Evolutionary conservation across 768 basidiomycete genomes (phyloP).

Genomic region (Psilocybe subaeruginosa): DNA sequence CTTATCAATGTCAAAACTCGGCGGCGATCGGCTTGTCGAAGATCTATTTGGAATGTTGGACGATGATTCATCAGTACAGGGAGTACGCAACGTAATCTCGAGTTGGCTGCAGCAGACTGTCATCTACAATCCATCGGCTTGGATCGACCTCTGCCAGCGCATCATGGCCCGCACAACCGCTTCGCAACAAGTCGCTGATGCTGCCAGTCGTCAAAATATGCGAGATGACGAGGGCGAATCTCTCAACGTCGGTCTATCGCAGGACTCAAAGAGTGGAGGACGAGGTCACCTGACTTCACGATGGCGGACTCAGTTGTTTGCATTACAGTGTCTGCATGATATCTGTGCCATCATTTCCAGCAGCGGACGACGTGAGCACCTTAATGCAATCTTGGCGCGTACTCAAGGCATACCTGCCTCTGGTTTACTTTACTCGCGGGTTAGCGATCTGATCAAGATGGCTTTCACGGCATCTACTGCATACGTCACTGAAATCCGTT

Average conservation of each 20-base stretch:
- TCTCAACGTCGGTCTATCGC: constrained; percentile 62
- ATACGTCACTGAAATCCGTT: constrained; percentile 92
- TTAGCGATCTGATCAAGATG: constrained; percentile 95
- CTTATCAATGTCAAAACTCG: constrained; percentile 85
- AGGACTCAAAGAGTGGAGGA: constrained; percentile 35
- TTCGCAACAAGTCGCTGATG: constrained; percentile 72
- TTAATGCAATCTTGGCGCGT: constrained; percentile 76
- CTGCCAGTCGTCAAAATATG: constrained; percentile 52
- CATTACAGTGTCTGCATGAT: constrained; percentile 87
- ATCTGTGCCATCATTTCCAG: constrained; percentile 78
- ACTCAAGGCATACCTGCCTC: constrained; percentile 54
- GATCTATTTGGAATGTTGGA: constrained; percentile 95
- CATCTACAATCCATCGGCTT: constrained; percentile 89
- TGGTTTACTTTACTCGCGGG: constrained; percentile 78
- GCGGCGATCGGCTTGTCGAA: constrained; percentile 92
- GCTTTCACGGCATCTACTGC: constrained; percentile 97
- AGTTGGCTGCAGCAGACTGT: constrained; percentile 97
- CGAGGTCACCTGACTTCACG: constrained; percentile 66
- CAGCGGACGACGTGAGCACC: constrained; percentile 80
- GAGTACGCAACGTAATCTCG: constrained; percentile 89
- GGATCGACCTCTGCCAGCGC: constrained; percentile 97
- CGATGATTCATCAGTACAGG: constrained; percentile 91
- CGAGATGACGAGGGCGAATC: constrained; percentile 96
- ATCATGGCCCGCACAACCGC: constrained; percentile 96
- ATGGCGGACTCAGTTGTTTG: constrained; percentile 97